Percentiles rank a stretch among this genome's conserved stretches.
These are phyloP conservation scores for Quercus bicolor DNA, from an alignment of 306 rosid species.

Conservation along the genomic window DNA sequence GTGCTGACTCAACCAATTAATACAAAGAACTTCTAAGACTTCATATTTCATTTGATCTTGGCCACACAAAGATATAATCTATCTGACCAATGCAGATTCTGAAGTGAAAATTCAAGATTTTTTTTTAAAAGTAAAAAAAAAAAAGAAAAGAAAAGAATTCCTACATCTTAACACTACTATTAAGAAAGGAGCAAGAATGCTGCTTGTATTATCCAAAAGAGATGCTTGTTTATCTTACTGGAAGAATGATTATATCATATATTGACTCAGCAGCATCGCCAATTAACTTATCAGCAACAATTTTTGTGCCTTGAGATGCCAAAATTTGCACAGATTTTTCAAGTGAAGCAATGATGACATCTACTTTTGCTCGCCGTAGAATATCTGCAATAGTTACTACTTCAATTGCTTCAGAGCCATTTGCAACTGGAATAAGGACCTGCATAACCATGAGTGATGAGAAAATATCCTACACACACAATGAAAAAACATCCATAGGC, in stretches of 20 bases:
- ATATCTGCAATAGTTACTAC: slow-evolving; percentile 76
- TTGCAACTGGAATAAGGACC: slow-evolving; percentile 90
- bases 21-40: neutral
- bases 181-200: slow-evolving; percentile 3
- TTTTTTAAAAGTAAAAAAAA: neutral
- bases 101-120: neutral
- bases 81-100: neutral
- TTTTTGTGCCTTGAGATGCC: slow-evolving; percentile 69
- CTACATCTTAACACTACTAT: neutral
- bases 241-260: slow-evolving; percentile 83
- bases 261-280: slow-evolving; percentile 62
- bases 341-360: slow-evolving; percentile 80
- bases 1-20: neutral
- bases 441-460: slow-evolving; percentile 24
- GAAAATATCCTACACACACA: neutral
- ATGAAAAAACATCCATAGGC: neutral
- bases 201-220: slow-evolving; percentile 11
- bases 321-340: slow-evolving; percentile 60
- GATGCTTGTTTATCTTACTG: slow-evolving; percentile 46
- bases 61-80: neutral
- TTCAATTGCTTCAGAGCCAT: slow-evolving; percentile 91
- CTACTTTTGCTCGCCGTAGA: slow-evolving; percentile 83
- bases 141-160: no score
- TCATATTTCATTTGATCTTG: neutral
- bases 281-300: slow-evolving; percentile 73